Base-by-base conservation (phyloP, 345 rosid species). In the Acer negundo region DNA sequence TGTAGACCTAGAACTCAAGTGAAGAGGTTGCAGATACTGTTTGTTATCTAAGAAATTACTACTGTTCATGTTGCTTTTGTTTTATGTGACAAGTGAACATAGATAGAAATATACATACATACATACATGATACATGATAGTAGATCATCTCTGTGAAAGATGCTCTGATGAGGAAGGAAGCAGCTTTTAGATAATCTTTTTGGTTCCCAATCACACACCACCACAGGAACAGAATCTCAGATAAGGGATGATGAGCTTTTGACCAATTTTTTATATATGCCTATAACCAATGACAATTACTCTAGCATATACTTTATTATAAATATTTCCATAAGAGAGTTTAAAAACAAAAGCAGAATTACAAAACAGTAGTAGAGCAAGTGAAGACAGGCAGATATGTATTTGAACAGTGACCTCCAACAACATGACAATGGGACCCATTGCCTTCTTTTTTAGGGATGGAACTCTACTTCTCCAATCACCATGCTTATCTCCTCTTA, bases 211-310 rank as follows among this genome's bases (percentile, higher is more conserved):
- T 82, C 90, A 84, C 81, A 82, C 69, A 67, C 90, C 90, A 84
- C 92, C 87, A 86, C 87, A 84, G 59, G 90, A 82, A 73, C 89
- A 89, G 90, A 85, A 87, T 89, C 92, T 89, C 80, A 81, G 88
- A 84, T 81, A 73, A 79, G 90, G 42, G 83, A 81, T 82, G 88
- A 85, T 85, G 79, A 83, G 72, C 83, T 82, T 82, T 85, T 86
- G 86, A 83, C 84, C 82, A 26, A n/a, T 55, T 77, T 55, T 74
- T 67, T 73, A 23, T 17, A 47, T 72, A 4, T 75, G 64, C 26
- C 26, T 78, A 12, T 61, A 70, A 53, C 87, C 80, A 82, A 74
- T 84, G 80, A 65, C 77, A 69, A 46, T 42, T 0, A 66, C 67
- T 40, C 72, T 78, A 80, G 67, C 80, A 40, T 58, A 35, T 35